Evolutionary conservation across 495 filamentous ascomycete genomes (phyloP).

Genomic region (Tuber calosporum): DNA sequence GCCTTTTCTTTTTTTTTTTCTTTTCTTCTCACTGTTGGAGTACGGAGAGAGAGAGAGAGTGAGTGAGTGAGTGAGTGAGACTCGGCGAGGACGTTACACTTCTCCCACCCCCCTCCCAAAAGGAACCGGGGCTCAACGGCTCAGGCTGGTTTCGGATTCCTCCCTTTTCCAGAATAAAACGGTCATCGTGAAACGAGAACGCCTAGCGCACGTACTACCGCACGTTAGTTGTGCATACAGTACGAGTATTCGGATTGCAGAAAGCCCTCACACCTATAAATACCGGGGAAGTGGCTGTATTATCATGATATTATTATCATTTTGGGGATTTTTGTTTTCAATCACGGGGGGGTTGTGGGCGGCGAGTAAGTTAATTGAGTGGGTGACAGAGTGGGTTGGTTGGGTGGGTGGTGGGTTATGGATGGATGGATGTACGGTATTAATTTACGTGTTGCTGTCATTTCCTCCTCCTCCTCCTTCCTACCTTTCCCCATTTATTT

Average conservation of each 20-base stretch:
- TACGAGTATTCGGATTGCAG: not conserved
- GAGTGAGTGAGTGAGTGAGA: too few species aligned
- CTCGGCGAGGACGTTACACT: too few species aligned
- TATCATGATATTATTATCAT: slow-evolving; percentile 4
- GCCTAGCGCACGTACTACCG: not conserved
- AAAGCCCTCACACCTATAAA: not conserved
- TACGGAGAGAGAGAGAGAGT: too few species aligned
- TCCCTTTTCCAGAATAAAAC: not conserved
- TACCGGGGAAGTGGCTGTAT: slow-evolving; percentile 4
- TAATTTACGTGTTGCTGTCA: not conserved
- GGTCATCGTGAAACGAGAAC: not conserved
- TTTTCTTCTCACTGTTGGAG: not conserved
- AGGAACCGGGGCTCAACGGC: not conserved
- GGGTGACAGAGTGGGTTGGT: not conserved
- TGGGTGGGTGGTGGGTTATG: too few species aligned
- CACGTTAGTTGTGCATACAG: not conserved
- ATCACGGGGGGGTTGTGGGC: not conserved
- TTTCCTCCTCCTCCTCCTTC: too few species aligned
- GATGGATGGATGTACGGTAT: not conserved
- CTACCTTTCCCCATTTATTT: not conserved
- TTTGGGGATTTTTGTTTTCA: not conserved
- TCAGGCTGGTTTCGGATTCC: not conserved
- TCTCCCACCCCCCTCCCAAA: not conserved
- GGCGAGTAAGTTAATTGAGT: not conserved
- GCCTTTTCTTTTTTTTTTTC: not conserved